Evolutionary conservation across 2,329 filamentous ascomycete species (phyloP), one percentile per base, ranked within the genome.

Genomic region (Colletotrichum eleusines): DNA sequence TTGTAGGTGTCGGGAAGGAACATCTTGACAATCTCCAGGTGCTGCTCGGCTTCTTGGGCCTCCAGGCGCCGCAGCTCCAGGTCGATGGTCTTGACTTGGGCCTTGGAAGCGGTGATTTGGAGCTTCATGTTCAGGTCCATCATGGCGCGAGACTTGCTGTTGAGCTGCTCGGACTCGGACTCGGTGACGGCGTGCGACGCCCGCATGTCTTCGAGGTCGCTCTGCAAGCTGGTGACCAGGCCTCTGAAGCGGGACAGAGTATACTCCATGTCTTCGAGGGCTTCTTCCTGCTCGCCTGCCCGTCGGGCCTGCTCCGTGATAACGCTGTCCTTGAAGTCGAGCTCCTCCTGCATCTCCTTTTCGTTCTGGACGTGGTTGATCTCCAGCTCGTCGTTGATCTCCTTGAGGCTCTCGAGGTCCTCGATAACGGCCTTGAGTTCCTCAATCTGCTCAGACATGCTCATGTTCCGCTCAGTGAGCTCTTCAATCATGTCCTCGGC

Each of bases 41-140:
- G 95, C 78, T 98, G 93, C 48, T 90, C 87, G 2, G 94, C 93
- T 82, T 98, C 94, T 76, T 97, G 92, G 0, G 95, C 94, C 76
- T 97, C 94, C 77, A 98, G 88, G 67, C 92, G 91, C 63, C 92
- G 89, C 68, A 98, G 84, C 79, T 98, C 95, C 38, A 98, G 86
- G 74, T 98, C 95, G 73, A 99, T 97, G 0, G 94, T 94, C 84
- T 97, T 98, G 77, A 94, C 91, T 79, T 97, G 95, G 3, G 95
- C 92, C 84, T 97, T 97, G 50, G 94, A 89, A 14, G 94, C 94
- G 16, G 94, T 97, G 66, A 93, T 89, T 77, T 97, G 95, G 53
- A 99, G 87, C 82, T 97, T 97, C 87, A 95, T 89, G 80, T 98
- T 98, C 55, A 99, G 87, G 77, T 99, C 95, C 89, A 97, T 93